Conservation (phyloP, 768 basidiomycete genomes). For the Rhodotorula kratochvilovae region DNA sequence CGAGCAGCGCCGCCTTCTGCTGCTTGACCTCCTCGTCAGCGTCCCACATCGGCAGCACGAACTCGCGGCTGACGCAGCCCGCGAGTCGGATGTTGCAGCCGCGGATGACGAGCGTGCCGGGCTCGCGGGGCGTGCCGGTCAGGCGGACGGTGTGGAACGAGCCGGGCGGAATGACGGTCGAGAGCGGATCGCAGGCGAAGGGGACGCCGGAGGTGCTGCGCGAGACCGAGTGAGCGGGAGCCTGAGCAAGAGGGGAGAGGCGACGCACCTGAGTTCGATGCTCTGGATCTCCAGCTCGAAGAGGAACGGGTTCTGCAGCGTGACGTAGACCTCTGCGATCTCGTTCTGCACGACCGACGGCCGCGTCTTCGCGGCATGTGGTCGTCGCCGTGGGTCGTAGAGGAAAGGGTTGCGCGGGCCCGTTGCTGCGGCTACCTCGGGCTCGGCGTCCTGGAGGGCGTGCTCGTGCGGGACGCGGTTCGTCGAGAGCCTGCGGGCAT, state of each 20-base stretch:
- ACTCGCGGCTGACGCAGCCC: conserved; percentile 66
- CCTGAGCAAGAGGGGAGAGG: background rate
- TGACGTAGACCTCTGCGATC: conserved; percentile 70
- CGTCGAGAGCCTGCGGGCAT: conserved; percentile 58
- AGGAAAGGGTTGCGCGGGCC: conserved; percentile 63
- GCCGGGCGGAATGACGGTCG: conserved; percentile 66
- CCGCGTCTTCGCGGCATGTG: conserved; percentile 58
- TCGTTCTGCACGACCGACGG: conserved; percentile 76
- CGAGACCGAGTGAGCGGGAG: background rate
- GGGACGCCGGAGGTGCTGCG: conserved; percentile 72
- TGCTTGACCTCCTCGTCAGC: conserved; percentile 59
- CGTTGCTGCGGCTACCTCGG: background rate
- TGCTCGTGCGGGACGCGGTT: conserved; percentile 72
- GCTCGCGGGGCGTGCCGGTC: conserved; percentile 60
- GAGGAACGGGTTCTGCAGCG: conserved; percentile 83
- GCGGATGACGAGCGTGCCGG: conserved; percentile 66
- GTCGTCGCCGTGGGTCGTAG: conserved; percentile 72
- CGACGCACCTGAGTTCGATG: conserved; percentile 67
- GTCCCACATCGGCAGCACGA: conserved; percentile 68
- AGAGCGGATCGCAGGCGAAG: conserved; percentile 63
- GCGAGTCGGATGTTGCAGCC: conserved; percentile 75
- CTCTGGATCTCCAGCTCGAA: conserved; percentile 86
- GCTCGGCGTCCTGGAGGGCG: conserved; percentile 47
- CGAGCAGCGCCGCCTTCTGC: conserved; percentile 23
- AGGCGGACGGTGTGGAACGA: conserved; percentile 70